Conservation (phyloP, 2,329 filamentous ascomycete species). For the Scedosporium apiospermum region DNA sequence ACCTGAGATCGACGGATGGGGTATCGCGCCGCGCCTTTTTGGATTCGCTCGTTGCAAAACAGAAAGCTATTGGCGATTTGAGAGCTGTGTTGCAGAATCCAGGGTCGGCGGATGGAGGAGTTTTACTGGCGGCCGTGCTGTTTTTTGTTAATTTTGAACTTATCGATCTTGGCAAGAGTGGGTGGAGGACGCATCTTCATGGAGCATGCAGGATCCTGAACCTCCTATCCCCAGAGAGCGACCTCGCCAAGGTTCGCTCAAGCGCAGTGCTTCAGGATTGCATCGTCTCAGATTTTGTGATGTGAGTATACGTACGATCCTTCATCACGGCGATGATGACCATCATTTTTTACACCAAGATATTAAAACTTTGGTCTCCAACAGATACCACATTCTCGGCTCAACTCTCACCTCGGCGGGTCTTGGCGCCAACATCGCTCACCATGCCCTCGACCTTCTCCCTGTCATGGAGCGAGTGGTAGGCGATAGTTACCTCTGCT, state of each 20-base stretch:
- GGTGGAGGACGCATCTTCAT: slow-evolving; percentile 36
- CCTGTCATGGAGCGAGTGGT: slow-evolving; percentile 31
- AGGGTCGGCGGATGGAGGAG: slow-evolving; percentile 31
- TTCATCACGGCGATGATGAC: neutral
- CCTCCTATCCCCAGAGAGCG: slow-evolving; percentile 21
- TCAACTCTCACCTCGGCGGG: slow-evolving; percentile 26
- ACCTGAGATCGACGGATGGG: slow-evolving; percentile 27
- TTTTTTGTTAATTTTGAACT: slow-evolving; percentile 43
- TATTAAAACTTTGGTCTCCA: slow-evolving; percentile 7
- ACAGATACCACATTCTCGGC: slow-evolving; percentile 30
- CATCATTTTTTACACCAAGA: neutral
- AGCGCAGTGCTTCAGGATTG: slow-evolving; percentile 28
- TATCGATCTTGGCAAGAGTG: slow-evolving; percentile 35
- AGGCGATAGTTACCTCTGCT: slow-evolving; percentile 31
- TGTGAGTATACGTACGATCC: slow-evolving; percentile 20
- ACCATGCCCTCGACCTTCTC: slow-evolving; percentile 27
- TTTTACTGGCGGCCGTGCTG: slow-evolving; percentile 36
- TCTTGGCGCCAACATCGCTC: slow-evolving; percentile 27
- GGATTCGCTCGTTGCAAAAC: slow-evolving; percentile 36
- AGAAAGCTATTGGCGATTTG: slow-evolving; percentile 34
- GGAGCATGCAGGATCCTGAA: slow-evolving; percentile 33
- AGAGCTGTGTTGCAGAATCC: slow-evolving; percentile 28
- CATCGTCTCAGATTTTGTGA: slow-evolving; percentile 37
- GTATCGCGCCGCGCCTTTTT: slow-evolving; percentile 30
- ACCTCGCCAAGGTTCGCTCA: slow-evolving; percentile 13